These are phyloP conservation scores for Cardamine resedifolia DNA, from an alignment of 345 rosid species.

Conservation along the genomic window DNA sequence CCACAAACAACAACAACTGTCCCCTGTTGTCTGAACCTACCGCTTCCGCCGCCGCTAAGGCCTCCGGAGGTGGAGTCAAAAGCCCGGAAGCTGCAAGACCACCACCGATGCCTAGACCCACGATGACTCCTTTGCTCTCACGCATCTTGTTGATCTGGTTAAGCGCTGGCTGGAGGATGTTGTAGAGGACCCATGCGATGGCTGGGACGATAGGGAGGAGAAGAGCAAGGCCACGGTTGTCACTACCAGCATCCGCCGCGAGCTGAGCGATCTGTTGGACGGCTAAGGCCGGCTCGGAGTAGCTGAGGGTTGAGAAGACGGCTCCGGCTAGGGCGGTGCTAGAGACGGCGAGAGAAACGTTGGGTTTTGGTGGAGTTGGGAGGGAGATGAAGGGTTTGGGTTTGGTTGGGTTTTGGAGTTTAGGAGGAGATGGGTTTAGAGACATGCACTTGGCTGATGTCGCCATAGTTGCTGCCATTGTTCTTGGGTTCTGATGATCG, in stretches of 20 bases:
- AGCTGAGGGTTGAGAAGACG: conserved; percentile 66
- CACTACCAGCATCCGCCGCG: conserved; percentile 53
- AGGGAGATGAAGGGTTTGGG: conserved; percentile 34
- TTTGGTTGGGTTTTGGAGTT: conserved; percentile 44
- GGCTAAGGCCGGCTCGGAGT: conserved; percentile 78
- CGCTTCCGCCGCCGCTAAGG: conserved; percentile 44
- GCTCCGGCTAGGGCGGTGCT: conserved; percentile 75
- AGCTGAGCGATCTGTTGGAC: conserved; percentile 79
- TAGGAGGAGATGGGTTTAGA: conserved; percentile 47
- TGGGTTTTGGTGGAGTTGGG: conserved; percentile 31
- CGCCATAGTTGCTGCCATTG: conserved; percentile 67
- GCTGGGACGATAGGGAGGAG: conserved; percentile 86
- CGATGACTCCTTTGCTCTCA: conserved; percentile 55
- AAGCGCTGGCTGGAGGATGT: conserved; percentile 90
- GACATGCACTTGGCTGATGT: conserved; percentile 65
- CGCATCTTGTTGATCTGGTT: conserved; percentile 86
- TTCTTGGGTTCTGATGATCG: neutral
- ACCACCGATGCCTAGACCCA: conserved; percentile 83
- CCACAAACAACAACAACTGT: conserved; percentile 72
- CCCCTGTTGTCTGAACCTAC: conserved; percentile 75
- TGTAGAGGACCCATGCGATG: conserved; percentile 87
- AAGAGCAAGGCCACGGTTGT: conserved; percentile 85
- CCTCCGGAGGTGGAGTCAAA: conserved; percentile 49
- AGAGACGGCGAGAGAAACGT: conserved; percentile 33
- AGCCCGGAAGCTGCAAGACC: conserved; percentile 58